A percentile compares a stretch with the other conserved stretches of the same genome.
Evolutionary conservation across 2,329 filamentous ascomycete species (phyloP).

Genomic region (Fusarium albidum): DNA sequence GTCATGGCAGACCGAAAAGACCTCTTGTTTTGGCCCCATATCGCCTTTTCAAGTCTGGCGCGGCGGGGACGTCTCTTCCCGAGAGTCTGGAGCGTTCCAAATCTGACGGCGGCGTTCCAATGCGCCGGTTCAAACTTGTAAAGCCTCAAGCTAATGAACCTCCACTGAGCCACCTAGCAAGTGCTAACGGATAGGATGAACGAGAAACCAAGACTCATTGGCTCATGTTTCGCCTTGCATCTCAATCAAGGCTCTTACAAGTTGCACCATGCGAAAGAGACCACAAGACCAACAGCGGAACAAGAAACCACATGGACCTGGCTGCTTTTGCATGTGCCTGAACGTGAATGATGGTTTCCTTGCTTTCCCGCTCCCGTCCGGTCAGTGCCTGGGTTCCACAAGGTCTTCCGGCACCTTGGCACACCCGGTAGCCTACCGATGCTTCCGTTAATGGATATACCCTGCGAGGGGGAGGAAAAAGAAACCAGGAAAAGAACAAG

Average conservation of each 20-base stretch:
- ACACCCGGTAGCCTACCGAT: slow-evolving; percentile 27
- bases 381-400: slow-evolving; percentile 23
- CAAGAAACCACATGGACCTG: slow-evolving; percentile 1
- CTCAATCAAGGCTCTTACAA: slow-evolving; percentile 3
- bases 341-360: slow-evolving; percentile 28
- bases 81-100: slow-evolving; percentile 37
- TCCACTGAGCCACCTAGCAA: background rate
- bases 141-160: slow-evolving; percentile 21
- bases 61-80: slow-evolving; percentile 14
- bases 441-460: slow-evolving; percentile 38
- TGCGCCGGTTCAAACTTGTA: slow-evolving; percentile 18
- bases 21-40: slow-evolving; percentile 13
- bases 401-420: slow-evolving; percentile 31
- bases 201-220: slow-evolving; percentile 19
- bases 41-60: slow-evolving; percentile 4
- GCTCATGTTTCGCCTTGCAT: slow-evolving; percentile 5
- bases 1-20: slow-evolving; percentile 6
- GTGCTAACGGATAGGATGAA: background rate
- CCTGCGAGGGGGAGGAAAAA: slow-evolving; percentile 8
- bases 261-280: slow-evolving; percentile 1
- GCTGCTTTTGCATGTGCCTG: slow-evolving; percentile 23
- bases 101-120: slow-evolving; percentile 21
- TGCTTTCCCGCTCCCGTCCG: slow-evolving; percentile 22
- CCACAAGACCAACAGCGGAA: background rate
- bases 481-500: background rate